These are phyloP conservation scores for Coniochaeta ligniaria DNA, from an alignment of 2,329 filamentous ascomycete species.

Conservation along the genomic window DNA sequence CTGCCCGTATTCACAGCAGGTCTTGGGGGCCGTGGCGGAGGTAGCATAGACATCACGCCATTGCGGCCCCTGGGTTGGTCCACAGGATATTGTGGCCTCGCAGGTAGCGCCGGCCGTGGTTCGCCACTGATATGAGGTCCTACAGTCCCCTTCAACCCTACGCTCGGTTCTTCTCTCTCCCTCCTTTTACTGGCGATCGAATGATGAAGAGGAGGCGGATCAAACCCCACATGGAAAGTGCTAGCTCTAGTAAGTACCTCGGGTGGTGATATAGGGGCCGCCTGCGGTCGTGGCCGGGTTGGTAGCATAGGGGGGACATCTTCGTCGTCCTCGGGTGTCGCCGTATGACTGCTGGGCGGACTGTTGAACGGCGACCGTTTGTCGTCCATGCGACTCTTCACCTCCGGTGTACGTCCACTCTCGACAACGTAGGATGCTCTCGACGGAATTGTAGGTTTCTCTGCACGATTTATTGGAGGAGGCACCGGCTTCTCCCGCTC, in stretches of 20 bases:
- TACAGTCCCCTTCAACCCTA: slow-evolving; percentile 25
- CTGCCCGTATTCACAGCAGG: slow-evolving; percentile 15
- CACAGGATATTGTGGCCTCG: slow-evolving; percentile 34
- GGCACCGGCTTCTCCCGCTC: slow-evolving; percentile 48
- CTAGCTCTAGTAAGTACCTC: slow-evolving; percentile 20
- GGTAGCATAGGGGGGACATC: slow-evolving; percentile 42
- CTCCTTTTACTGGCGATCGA: slow-evolving; percentile 34
- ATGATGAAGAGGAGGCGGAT: slow-evolving; percentile 47
- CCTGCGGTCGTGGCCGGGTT: slow-evolving; percentile 38
- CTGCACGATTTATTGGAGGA: slow-evolving; percentile 72
- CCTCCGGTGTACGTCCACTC: slow-evolving; percentile 18
- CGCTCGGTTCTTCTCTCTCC: slow-evolving; percentile 38
- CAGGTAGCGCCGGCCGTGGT: slow-evolving; percentile 38
- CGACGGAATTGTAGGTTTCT: slow-evolving; percentile 47
- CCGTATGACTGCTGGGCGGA: slow-evolving; percentile 58
- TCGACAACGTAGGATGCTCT: slow-evolving; percentile 17
- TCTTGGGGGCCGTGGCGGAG: slow-evolving; percentile 38
- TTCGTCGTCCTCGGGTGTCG: slow-evolving; percentile 45
- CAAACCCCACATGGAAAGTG: slow-evolving; percentile 30
- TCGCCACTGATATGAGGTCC: slow-evolving; percentile 35
- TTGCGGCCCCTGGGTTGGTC: slow-evolving; percentile 19
- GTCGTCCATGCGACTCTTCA: slow-evolving; percentile 28
- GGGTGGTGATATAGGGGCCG: slow-evolving; percentile 13
- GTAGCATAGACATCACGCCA: slow-evolving; percentile 21
- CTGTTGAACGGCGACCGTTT: slow-evolving; percentile 77